Percentiles rank a stretch among this genome's conserved stretches.
Conservation (phyloP, 306 rosid genomes). For the Arachis stenosperma region DNA sequence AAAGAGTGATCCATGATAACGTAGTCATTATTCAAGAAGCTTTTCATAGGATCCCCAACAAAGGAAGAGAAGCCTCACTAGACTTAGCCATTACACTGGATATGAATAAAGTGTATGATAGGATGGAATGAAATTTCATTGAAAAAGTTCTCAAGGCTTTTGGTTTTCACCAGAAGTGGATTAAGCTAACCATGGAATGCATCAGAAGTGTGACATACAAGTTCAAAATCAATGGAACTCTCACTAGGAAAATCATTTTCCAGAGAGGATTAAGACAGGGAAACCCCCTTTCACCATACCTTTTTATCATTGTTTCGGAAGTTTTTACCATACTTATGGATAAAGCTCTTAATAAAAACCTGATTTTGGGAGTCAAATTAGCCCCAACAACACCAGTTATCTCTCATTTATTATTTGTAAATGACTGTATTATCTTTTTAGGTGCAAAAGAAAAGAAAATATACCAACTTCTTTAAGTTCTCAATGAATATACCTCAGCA, state of each 20-base stretch:
- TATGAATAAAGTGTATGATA: background rate
- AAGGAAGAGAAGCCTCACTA: background rate
- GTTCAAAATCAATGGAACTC: no score
- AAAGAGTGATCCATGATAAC: background rate
- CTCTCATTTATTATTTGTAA: no score
- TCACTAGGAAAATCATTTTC: no score
- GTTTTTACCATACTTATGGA: background rate
- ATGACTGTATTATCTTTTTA: background rate
- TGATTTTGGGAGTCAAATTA: background rate
- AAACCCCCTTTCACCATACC: background rate
- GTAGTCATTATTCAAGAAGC: background rate
- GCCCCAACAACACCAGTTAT: background rate
- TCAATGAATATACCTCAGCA: background rate
- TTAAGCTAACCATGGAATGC: background rate
- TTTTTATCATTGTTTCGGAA: background rate
- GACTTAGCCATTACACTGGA: background rate
- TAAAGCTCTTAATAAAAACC: no score
- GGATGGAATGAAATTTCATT: background rate
- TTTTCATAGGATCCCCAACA: background rate
- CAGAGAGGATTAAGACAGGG: background rate
- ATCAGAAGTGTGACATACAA: background rate
- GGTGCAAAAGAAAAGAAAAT: background rate
- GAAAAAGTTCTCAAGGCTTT: background rate
- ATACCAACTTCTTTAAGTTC: background rate
- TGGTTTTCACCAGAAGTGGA: background rate